phyloP scores from a whole-genome alignment of 345 rosid species.

The Pseudoturritis turrita region DNA sequence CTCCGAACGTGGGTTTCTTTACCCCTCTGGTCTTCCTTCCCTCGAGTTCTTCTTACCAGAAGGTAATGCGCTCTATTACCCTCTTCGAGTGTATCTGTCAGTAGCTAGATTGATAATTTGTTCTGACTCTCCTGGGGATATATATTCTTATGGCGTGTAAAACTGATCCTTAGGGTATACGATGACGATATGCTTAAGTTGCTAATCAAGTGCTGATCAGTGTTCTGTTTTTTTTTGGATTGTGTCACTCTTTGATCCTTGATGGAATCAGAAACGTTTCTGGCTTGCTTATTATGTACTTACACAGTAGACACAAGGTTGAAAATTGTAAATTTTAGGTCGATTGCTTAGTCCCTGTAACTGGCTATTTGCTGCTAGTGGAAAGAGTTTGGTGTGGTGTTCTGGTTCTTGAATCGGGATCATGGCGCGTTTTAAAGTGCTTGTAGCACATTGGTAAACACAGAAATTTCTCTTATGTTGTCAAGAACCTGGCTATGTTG shows the following conservation, averaged over 20 bases:
- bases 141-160: background rate
- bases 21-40: conserved; percentile 82
- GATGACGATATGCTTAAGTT: background rate
- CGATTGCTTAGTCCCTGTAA: background rate
- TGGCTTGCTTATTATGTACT: background rate
- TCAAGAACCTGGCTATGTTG: background rate
- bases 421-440: background rate
- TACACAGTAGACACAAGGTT: background rate
- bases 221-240: background rate
- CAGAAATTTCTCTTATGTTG: background rate
- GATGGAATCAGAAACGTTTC: background rate
- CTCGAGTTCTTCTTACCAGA: conserved; percentile 85
- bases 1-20: conserved; percentile 45
- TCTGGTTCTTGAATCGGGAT: background rate
- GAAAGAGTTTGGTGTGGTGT: background rate
- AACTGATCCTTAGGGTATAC: background rate
- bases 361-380: background rate
- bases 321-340: background rate
- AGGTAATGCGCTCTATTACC: conserved; percentile 35
- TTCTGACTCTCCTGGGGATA: background rate
- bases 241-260: background rate
- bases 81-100: background rate
- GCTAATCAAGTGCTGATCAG: background rate
- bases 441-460: background rate
- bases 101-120: conserved; percentile 2